These are phyloP conservation scores for Syncephalastrum sp. DNA, from an alignment of 371 early-diverging fungal genomes.

Conservation along the genomic window DNA sequence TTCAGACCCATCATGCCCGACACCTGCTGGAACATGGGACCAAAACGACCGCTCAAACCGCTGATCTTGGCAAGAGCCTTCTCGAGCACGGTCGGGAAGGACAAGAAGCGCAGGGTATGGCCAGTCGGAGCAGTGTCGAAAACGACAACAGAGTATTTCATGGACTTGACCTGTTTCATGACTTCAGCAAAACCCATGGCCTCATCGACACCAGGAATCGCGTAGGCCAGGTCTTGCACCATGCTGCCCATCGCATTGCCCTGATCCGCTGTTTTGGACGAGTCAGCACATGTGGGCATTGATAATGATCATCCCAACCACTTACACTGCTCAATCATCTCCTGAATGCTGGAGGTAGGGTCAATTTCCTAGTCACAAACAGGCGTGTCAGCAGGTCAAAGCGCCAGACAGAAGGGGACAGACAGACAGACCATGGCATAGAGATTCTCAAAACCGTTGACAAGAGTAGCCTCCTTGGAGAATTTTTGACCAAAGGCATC, in stretches of 20 bases:
- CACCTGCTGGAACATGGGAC: conserved; percentile 95
- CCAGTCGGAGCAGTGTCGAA: conserved; percentile 99
- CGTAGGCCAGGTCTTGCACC: conserved; percentile 95
- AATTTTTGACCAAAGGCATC: conserved; percentile 99
- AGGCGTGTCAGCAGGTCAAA: neutral
- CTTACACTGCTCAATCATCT: conserved; percentile 91
- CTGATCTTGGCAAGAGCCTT: conserved; percentile 95
- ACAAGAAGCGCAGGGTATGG: conserved; percentile 98
- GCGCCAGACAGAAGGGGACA: conserved; percentile 2
- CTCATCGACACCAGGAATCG: conserved; percentile 98
- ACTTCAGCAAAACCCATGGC: conserved; percentile 99
- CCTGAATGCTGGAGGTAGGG: conserved; percentile 94
- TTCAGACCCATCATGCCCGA: conserved; percentile 96
- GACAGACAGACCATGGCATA: conserved; percentile 83
- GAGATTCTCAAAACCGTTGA: conserved; percentile 92
- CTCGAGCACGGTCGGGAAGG: conserved; percentile 94
- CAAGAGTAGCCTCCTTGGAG: conserved; percentile 90
- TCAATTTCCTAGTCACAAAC: conserved; percentile 85
- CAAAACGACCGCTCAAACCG: conserved; percentile 89
- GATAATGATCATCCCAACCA: neutral
- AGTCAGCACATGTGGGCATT: too few relatives aligned
- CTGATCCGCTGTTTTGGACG: conserved; percentile 63
- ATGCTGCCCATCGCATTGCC: conserved; percentile 83
- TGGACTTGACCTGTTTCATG: conserved; percentile 98
- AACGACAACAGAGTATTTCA: conserved; percentile 97